Evolutionary conservation across 352 stramenopile species (phyloP).

Genomic region (Phytophthora parvispora): DNA sequence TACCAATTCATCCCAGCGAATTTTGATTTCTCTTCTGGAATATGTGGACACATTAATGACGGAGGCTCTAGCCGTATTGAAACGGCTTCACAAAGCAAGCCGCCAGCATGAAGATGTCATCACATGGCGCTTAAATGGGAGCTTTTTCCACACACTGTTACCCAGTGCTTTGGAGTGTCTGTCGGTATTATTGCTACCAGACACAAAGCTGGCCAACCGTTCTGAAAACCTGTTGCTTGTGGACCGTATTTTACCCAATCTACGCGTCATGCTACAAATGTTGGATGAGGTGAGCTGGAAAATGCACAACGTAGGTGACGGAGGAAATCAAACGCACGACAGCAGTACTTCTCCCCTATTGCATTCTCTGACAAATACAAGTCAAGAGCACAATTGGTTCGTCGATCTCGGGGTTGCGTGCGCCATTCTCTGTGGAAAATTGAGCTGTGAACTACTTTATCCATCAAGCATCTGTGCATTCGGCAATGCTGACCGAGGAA

Average conservation of each 20-base stretch:
- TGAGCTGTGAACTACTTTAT: conserved; percentile 42
- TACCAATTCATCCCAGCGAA: conserved; percentile 10
- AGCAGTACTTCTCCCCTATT: background rate
- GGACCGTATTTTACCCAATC: conserved; percentile 46
- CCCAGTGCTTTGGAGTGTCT: conserved; percentile 59
- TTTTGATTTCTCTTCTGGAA: conserved; percentile 36
- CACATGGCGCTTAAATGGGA: conserved; percentile 54
- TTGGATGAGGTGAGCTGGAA: conserved; percentile 76
- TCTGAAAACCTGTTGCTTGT: conserved; percentile 32
- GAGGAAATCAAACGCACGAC: conserved; percentile 43
- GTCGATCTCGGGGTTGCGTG: conserved; percentile 56
- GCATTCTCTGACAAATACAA: background rate
- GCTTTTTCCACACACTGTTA: conserved; percentile 59
- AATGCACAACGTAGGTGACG: conserved; percentile 35
- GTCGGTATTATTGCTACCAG: conserved; percentile 34
- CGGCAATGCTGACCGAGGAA: background rate
- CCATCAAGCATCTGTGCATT: background rate
- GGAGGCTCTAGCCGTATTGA: conserved; percentile 47
- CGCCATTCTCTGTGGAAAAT: conserved; percentile 57
- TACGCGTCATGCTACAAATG: conserved; percentile 63
- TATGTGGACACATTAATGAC: conserved; percentile 54
- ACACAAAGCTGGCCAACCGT: background rate
- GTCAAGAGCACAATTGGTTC: conserved; percentile 48
- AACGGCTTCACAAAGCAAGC: conserved; percentile 58
- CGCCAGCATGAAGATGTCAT: conserved; percentile 70